Percentiles rank a stretch among this genome's conserved stretches.
phyloP scores from a whole-genome alignment of 345 rosid species.

The Passiflora organensis region DNA sequence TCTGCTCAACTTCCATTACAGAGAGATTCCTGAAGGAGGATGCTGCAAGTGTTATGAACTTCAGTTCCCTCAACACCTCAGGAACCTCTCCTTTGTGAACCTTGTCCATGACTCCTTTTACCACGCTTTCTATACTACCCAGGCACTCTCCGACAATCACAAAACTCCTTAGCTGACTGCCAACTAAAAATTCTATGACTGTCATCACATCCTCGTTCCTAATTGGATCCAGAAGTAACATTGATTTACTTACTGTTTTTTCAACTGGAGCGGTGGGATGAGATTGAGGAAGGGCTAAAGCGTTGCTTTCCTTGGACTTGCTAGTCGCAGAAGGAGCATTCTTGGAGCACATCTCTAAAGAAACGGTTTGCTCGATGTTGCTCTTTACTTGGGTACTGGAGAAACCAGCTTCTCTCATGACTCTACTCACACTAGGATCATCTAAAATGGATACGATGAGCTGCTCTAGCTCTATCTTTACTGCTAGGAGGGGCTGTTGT shows the following conservation, averaged over 20 bases:
- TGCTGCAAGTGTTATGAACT: constrained; percentile 46
- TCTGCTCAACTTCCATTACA: constrained; percentile 50
- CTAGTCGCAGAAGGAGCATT: constrained; percentile 13
- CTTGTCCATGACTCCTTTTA: constrained; percentile 58
- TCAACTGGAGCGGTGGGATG: constrained; percentile 18
- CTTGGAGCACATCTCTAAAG: constrained; percentile 21
- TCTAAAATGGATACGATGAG: constrained; percentile 66
- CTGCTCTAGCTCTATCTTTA: constrained; percentile 65
- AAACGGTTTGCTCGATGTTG: constrained; percentile 31
- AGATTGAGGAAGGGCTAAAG: constrained; percentile 23
- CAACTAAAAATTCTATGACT: constrained; percentile 52
- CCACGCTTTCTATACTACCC: constrained; percentile 45
- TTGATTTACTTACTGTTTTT: constrained; percentile 13
- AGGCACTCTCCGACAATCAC: constrained; percentile 76
- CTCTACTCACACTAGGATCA: constrained; percentile 71
- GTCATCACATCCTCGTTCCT: constrained; percentile 56
- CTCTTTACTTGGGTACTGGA: constrained; percentile 39
- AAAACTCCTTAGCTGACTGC: constrained; percentile 38
- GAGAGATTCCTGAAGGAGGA: constrained; percentile 46
- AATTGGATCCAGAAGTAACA: constrained; percentile 26
- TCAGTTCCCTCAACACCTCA: constrained; percentile 47
- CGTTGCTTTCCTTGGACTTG: constrained; percentile 44
- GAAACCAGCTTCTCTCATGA: constrained; percentile 40
- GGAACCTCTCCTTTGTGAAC: constrained; percentile 53
- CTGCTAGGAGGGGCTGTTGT: constrained; percentile 54